A percentile compares a stretch with the other conserved stretches of the same genome.
Conservation (phyloP, 768 basidiomycete genomes). For the Austroboletus eburneus region DNA sequence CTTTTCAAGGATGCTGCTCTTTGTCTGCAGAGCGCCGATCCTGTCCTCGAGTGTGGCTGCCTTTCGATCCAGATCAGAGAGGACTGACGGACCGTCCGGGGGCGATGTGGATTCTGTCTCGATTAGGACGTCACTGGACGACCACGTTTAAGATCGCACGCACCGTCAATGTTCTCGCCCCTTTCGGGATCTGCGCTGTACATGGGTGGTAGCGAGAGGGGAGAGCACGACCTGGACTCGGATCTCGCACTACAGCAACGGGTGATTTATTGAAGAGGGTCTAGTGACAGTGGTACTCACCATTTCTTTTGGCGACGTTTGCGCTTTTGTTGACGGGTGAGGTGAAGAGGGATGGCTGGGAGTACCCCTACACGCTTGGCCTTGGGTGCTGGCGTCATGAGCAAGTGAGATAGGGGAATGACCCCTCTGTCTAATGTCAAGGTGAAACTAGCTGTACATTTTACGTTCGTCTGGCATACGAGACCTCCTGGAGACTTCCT, state of each 20-base stretch:
- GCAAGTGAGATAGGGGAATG: slow-evolving; percentile 4
- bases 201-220: slow-evolving; percentile 15
- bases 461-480: too few species aligned
- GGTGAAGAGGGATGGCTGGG: slow-evolving; percentile 11
- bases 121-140: background rate
- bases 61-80: background rate
- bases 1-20: background rate
- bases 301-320: slow-evolving; percentile 1
- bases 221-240: slow-evolving; percentile 9
- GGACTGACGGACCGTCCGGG: background rate
- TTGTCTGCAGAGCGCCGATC: background rate
- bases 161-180: background rate
- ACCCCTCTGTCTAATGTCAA: too few species aligned
- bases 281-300: too few species aligned
- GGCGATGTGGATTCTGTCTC: background rate
- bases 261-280: too few species aligned
- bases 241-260: background rate
- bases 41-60: background rate
- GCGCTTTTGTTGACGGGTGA: slow-evolving; percentile 9
- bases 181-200: slow-evolving; percentile 1
- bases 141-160: background rate
- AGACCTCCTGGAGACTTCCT: background rate
- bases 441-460: too few species aligned
- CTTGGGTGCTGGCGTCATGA: too few species aligned
- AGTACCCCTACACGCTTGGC: background rate